phyloP scores from a whole-genome alignment of 305 asterid genomes.

The Fraxinus sp. region DNA sequence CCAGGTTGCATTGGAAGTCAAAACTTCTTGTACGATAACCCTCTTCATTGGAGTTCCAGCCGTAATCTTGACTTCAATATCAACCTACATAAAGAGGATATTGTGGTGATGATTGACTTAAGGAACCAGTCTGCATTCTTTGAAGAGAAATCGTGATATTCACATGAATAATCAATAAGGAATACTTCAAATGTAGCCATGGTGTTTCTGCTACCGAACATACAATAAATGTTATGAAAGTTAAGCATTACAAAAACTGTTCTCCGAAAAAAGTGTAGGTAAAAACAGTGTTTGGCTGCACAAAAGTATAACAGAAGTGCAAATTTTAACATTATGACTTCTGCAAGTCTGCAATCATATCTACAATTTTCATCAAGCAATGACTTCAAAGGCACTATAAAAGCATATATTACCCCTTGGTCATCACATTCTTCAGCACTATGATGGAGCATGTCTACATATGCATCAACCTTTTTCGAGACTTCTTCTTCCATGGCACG shows the following conservation, averaged over 20 bases:
- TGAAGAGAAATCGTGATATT: not conserved
- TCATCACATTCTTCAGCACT: conserved; percentile 65
- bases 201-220: not conserved
- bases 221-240: not conserved
- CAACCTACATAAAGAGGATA: conserved; percentile 44
- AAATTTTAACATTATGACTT: not conserved
- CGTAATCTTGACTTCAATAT: conserved; percentile 71
- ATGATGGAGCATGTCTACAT: conserved; percentile 51
- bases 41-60: conserved; percentile 70
- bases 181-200: not conserved
- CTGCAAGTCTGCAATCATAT: conserved; percentile 6
- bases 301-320: not conserved
- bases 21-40: conserved; percentile 62
- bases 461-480: conserved; percentile 51
- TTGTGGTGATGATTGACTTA: not conserved
- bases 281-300: not conserved
- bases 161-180: not conserved
- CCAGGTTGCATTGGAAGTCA: conserved; percentile 51
- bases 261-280: not conserved
- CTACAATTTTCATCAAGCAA: not conserved
- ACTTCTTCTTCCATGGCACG: conserved; percentile 75
- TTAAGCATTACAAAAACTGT: not conserved
- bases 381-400: conserved; percentile 10
- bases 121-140: not conserved
- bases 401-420: conserved; percentile 53